phyloP scores from a whole-genome alignment of 1,139 yeast genomes.

The Spathaspora sp. region DNA sequence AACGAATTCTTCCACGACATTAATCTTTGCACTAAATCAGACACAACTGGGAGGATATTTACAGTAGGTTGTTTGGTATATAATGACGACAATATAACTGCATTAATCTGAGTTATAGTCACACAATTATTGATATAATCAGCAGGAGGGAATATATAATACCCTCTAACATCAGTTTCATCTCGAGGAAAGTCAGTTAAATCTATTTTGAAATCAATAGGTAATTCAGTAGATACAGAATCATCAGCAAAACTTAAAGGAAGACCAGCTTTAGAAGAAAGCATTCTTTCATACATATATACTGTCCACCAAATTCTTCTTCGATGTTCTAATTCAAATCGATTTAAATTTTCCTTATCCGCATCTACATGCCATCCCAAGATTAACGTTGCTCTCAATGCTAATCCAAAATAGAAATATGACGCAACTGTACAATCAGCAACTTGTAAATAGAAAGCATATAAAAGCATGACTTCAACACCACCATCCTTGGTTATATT shows the following conservation, averaged over 20 bases:
- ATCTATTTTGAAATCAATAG: conserved; percentile 66
- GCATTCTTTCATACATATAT: conserved; percentile 84
- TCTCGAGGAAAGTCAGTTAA: conserved; percentile 53
- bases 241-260: conserved; percentile 80
- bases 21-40: conserved; percentile 67
- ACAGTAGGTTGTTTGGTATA: conserved; percentile 77
- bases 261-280: conserved; percentile 81
- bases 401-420: conserved; percentile 77
- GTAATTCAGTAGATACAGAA: conserved; percentile 73
- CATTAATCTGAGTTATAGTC: conserved; percentile 77
- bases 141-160: conserved; percentile 77
- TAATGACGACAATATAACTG: conserved; percentile 66
- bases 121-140: conserved; percentile 79
- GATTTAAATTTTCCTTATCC: conserved; percentile 59
- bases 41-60: conserved; percentile 71
- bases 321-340: conserved; percentile 76
- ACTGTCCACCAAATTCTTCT: conserved; percentile 91
- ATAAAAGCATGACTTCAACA: conserved; percentile 72
- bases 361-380: conserved; percentile 86
- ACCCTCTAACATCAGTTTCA: conserved; percentile 48
- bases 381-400: conserved; percentile 69
- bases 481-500: conserved; percentile 78
- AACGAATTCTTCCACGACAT: conserved; percentile 69
- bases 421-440: conserved; percentile 85
- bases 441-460: conserved; percentile 80